Evolutionary conservation across 257 asterid genomes (phyloP).

Genomic region (Fraxinus cuspidata): DNA sequence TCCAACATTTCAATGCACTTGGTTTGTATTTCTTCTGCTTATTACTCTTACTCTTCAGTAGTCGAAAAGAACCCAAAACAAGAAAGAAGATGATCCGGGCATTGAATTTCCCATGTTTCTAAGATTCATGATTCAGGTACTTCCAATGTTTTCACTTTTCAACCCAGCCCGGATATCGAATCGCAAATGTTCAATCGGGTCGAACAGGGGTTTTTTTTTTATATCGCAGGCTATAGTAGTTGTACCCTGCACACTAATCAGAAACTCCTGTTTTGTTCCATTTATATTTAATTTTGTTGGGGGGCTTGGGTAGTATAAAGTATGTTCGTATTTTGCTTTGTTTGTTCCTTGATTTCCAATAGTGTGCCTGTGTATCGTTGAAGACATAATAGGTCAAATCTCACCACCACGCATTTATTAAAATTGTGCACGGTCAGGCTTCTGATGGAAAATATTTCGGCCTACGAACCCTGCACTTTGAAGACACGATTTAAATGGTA

Average conservation of each 20-base stretch:
- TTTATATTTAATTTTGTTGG: background rate
- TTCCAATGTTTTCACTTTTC: background rate
- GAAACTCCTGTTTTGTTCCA: background rate
- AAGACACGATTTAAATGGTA: no score
- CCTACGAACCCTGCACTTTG: no score
- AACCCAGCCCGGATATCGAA: background rate
- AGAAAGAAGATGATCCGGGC: background rate
- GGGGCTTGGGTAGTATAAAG: background rate
- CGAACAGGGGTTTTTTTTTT: background rate
- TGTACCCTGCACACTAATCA: background rate
- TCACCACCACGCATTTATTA: no score
- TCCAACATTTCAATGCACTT: background rate
- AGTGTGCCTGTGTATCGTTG: background rate
- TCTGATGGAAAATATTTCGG: no score
- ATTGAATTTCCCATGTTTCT: background rate
- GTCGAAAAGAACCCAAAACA: constrained; percentile 1
- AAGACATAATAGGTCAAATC: background rate
- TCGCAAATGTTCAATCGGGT: background rate
- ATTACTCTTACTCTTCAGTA: background rate
- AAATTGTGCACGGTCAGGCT: no score
- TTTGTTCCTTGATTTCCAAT: background rate
- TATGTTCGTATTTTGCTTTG: background rate
- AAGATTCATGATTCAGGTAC: background rate
- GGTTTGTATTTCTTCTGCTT: background rate
- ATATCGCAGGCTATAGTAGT: background rate